Evolutionary conservation across 805 yeast genomes (phyloP).

Genomic region (Brettanomyces sp.): DNA sequence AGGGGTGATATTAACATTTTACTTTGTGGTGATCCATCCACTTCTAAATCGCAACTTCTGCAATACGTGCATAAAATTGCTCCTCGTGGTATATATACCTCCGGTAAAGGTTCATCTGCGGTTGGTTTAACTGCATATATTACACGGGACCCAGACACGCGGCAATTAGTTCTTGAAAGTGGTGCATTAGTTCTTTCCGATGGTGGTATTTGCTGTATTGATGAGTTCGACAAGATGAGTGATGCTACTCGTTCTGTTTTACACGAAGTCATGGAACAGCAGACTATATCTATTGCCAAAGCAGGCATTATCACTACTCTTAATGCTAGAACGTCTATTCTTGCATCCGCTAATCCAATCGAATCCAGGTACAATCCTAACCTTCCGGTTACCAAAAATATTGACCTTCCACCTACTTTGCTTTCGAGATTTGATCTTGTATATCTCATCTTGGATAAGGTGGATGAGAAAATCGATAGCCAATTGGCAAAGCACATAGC

Average conservation of each 20-base stretch:
- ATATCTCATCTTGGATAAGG: slow-evolving; percentile 83
- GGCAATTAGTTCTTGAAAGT: slow-evolving; percentile 84
- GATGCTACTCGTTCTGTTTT: slow-evolving; percentile 90
- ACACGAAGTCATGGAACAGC: slow-evolving; percentile 99
- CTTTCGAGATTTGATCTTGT: slow-evolving; percentile 93
- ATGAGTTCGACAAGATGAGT: slow-evolving; percentile 96
- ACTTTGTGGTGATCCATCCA: slow-evolving; percentile 97
- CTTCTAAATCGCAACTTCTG: slow-evolving; percentile 88
- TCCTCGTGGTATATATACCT: slow-evolving; percentile 95
- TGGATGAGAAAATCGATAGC: slow-evolving; percentile 77
- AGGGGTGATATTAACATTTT: slow-evolving; percentile 92
- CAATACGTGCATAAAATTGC: slow-evolving; percentile 96
- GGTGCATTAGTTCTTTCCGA: slow-evolving; percentile 96
- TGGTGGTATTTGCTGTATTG: slow-evolving; percentile 98
- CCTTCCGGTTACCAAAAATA: slow-evolving; percentile 88
- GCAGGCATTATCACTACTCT: slow-evolving; percentile 97
- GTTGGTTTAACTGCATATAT: slow-evolving; percentile 98
- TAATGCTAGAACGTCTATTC: slow-evolving; percentile 90
- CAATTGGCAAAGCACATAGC: slow-evolving; percentile 87
- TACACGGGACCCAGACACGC: slow-evolving; percentile 88
- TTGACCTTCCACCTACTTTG: slow-evolving; percentile 93
- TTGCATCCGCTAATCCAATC: slow-evolving; percentile 96
- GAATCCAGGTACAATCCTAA: slow-evolving; percentile 94
- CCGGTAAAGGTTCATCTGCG: slow-evolving; percentile 98
- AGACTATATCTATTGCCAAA: slow-evolving; percentile 94